Percentiles rank a stretch among this genome's conserved stretches.
Evolutionary conservation across 192 early-diverging fungal genomes (phyloP).

Genomic region (Backusella parvicylindrica): DNA sequence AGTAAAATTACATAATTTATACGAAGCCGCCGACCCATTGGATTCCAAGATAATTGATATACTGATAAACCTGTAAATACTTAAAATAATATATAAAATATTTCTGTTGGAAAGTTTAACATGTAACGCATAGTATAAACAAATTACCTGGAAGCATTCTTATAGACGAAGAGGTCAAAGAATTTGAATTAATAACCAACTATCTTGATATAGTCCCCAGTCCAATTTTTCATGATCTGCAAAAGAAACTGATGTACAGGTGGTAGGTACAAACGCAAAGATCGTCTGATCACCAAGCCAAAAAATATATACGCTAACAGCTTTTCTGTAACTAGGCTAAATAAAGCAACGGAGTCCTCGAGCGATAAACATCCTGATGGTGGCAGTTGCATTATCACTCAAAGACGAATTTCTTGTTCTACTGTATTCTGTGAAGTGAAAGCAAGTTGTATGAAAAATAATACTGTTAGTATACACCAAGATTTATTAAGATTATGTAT

Average conservation of each 20-base stretch:
- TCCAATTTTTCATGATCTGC: constrained; percentile 6
- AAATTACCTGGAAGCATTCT: constrained; percentile 15
- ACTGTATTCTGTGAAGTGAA: constrained; percentile 17
- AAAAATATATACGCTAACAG: background rate
- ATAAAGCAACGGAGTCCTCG: constrained; percentile 13
- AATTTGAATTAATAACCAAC: constrained; percentile 12
- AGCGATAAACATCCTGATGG: constrained; percentile 11
- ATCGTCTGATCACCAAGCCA: constrained; percentile 9
- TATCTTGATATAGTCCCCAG: constrained; percentile 6
- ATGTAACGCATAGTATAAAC: constrained; percentile 14
- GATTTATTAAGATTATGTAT: constrained; percentile 7
- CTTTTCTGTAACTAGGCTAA: constrained; percentile 15
- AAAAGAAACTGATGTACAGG: constrained; percentile 17
- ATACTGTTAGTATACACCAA: constrained; percentile 1
- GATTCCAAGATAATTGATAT: constrained; percentile 17
- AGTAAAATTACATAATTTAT: no score
- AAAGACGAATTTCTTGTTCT: constrained; percentile 8
- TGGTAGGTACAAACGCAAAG: constrained; percentile 19
- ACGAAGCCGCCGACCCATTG: constrained; percentile 10
- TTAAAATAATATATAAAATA: constrained; percentile 1
- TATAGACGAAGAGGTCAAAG: constrained; percentile 18
- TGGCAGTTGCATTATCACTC: constrained; percentile 11
- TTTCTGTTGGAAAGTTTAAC: constrained; percentile 17
- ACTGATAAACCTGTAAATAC: constrained; percentile 9
- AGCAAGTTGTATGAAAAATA: constrained; percentile 14